Evolutionary conservation across 2,329 filamentous ascomycete species (phyloP).

Genomic region (Magnaporthiopsis rhizophila): DNA sequence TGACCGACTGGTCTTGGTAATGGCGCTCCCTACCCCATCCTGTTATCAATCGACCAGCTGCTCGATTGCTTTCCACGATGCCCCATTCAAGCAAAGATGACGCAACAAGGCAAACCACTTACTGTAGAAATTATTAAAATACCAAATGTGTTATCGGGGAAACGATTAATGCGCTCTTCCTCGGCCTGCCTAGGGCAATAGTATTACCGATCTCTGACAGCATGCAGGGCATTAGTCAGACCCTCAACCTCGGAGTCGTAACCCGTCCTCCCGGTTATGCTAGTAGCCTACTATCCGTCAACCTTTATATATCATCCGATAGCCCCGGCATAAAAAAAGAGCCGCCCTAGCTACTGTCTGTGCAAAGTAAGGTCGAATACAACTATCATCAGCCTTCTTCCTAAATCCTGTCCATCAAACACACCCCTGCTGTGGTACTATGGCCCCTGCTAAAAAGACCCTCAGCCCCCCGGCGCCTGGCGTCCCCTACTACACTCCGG

Average conservation of each 20-base stretch:
- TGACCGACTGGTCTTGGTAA: not conserved
- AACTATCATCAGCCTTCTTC: not conserved
- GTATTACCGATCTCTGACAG: too few species aligned
- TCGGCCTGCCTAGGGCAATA: too few species aligned
- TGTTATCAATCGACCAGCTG: not conserved
- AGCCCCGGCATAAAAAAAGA: not conserved
- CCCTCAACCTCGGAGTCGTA: not conserved
- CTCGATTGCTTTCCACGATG: not conserved
- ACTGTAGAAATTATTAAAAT: too few species aligned
- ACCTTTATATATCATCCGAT: not conserved
- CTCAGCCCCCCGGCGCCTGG: slow-evolving; percentile 32
- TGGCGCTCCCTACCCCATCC: not conserved
- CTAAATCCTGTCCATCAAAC: not conserved
- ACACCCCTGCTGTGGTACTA: not conserved
- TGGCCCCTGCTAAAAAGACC: slow-evolving; percentile 13
- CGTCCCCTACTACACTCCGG: slow-evolving; percentile 47
- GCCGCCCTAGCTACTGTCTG: not conserved
- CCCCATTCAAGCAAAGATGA: not conserved
- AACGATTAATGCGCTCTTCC: too few species aligned
- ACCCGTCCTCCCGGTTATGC: not conserved
- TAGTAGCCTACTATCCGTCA: too few species aligned
- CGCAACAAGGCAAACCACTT: not conserved
- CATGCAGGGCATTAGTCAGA: not conserved
- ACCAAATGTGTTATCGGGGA: not conserved
- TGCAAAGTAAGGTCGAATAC: not conserved